These are phyloP conservation scores for Kodamaea hsintzibuensis DNA, from an alignment of 805 yeast species.

Conservation along the genomic window DNA sequence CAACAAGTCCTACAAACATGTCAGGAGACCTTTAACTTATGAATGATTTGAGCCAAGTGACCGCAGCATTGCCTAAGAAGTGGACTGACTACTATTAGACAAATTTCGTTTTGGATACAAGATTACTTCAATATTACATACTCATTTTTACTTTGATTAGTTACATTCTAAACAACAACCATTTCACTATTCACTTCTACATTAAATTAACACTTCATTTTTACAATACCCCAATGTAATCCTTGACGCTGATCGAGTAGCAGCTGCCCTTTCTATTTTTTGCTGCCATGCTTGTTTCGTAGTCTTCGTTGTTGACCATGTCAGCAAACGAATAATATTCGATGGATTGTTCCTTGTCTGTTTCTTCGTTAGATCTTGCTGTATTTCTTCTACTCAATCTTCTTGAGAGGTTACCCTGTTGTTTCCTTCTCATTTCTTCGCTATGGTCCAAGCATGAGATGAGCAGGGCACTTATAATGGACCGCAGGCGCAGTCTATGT, in stretches of 20 bases:
- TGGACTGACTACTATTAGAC: no score
- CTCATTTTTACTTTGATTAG: no score
- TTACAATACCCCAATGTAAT: constrained; percentile 21
- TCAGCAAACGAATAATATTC: constrained; percentile 36
- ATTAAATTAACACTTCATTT: neutral
- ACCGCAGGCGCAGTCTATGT: constrained; percentile 18
- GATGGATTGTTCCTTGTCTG: constrained; percentile 20
- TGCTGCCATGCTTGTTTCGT: neutral
- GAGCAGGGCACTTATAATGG: constrained; percentile 22
- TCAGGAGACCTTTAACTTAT: no score
- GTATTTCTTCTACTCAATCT: constrained; percentile 4
- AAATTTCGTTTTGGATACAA: no score
- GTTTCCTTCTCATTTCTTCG: constrained; percentile 7
- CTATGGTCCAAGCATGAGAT: constrained; percentile 19
- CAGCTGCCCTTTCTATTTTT: constrained; percentile 13
- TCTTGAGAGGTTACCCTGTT: constrained; percentile 5
- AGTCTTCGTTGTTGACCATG: constrained; percentile 24
- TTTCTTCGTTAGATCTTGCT: neutral
- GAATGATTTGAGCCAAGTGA: no score
- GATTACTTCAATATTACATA: no score
- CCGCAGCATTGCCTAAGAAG: no score
- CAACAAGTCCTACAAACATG: no score
- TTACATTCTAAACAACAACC: no score
- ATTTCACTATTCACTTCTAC: no score
- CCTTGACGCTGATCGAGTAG: constrained; percentile 19